A percentile compares a stretch with the other conserved stretches of the same genome.
phyloP scores from a whole-genome alignment of 768 basidiomycete species.

The Panaeolus papilionaceus region DNA sequence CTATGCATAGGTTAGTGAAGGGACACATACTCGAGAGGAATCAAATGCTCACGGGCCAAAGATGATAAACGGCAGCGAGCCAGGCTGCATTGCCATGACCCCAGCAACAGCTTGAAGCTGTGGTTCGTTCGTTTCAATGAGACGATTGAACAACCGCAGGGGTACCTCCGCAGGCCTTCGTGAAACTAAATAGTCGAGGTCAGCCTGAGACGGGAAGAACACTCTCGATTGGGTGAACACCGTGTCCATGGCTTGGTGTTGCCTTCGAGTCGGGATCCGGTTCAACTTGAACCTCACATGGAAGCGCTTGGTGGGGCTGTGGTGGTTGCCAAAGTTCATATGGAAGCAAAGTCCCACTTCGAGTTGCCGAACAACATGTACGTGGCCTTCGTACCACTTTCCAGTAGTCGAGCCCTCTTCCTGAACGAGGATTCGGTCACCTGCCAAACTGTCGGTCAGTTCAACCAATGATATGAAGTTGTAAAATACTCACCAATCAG shows the following conservation, averaged over 20 bases:
- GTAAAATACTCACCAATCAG: conserved; percentile 50
- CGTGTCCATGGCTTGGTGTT: conserved; percentile 62
- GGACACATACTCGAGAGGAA: neutral
- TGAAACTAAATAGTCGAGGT: conserved; percentile 26
- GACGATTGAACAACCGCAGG: conserved; percentile 38
- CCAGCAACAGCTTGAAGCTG: conserved; percentile 59
- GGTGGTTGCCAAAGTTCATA: conserved; percentile 43
- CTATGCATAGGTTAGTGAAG: conserved; percentile 33
- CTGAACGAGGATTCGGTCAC: conserved; percentile 62
- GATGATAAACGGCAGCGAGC: conserved; percentile 60
- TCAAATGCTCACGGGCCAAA: conserved; percentile 64
- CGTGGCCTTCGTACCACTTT: conserved; percentile 65
- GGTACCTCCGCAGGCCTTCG: neutral
- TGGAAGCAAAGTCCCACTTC: conserved; percentile 61
- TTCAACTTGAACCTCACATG: conserved; percentile 64
- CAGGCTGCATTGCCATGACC: conserved; percentile 49
- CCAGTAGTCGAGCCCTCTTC: conserved; percentile 42
- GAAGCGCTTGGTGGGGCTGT: conserved; percentile 43
- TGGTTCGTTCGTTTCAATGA: conserved; percentile 48
- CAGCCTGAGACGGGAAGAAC: conserved; percentile 49
- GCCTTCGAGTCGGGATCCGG: conserved; percentile 58
- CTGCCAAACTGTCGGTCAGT: conserved; percentile 29
- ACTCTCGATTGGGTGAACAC: conserved; percentile 51
- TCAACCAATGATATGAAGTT: neutral
- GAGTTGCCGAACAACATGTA: conserved; percentile 54